phyloP scores from a whole-genome alignment of 495 filamentous ascomycete genomes.

The Penicillium cosmopolitanum region DNA sequence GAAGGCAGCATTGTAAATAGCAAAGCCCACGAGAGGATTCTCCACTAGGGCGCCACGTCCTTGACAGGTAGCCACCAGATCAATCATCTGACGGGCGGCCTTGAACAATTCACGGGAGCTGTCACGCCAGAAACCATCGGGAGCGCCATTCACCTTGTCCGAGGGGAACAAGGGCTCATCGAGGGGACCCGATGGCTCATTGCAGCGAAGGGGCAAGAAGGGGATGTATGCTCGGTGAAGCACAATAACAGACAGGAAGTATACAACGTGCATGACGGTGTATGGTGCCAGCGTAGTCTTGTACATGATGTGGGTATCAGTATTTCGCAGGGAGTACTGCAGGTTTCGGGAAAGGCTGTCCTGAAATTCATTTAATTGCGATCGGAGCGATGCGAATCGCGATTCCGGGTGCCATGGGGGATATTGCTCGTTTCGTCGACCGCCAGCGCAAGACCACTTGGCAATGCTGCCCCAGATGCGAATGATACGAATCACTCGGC shows the following conservation, averaged over 20 bases:
- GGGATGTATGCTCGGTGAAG: slow-evolving; percentile 82
- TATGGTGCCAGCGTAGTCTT: slow-evolving; percentile 72
- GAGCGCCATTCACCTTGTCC: slow-evolving; percentile 52
- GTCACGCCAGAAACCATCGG: slow-evolving; percentile 69
- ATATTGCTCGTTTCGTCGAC: slow-evolving; percentile 61
- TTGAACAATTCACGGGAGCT: slow-evolving; percentile 76
- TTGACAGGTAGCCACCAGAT: slow-evolving; percentile 74
- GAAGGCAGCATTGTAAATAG: slow-evolving; percentile 80
- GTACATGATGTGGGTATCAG: slow-evolving; percentile 78
- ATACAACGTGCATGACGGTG: slow-evolving; percentile 76
- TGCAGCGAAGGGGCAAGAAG: slow-evolving; percentile 75
- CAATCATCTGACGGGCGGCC: slow-evolving; percentile 73
- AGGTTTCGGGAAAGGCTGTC: slow-evolving; percentile 69
- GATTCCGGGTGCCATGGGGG: slow-evolving; percentile 68
- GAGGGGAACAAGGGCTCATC: slow-evolving; percentile 68
- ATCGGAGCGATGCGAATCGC: slow-evolving; percentile 63
- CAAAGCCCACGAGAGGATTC: slow-evolving; percentile 79
- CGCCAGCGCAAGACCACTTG: slow-evolving; percentile 74
- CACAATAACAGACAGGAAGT: slow-evolving; percentile 75
- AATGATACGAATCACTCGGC: slow-evolving; percentile 75
- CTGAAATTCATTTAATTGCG: slow-evolving; percentile 67
- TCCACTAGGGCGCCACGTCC: slow-evolving; percentile 72
- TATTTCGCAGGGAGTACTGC: slow-evolving; percentile 72
- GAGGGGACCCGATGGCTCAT: slow-evolving; percentile 69
- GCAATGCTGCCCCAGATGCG: slow-evolving; percentile 80